phyloP scores from a whole-genome alignment of 164 flowering plant genomes.

The Euptelea pleiosperma region DNA sequence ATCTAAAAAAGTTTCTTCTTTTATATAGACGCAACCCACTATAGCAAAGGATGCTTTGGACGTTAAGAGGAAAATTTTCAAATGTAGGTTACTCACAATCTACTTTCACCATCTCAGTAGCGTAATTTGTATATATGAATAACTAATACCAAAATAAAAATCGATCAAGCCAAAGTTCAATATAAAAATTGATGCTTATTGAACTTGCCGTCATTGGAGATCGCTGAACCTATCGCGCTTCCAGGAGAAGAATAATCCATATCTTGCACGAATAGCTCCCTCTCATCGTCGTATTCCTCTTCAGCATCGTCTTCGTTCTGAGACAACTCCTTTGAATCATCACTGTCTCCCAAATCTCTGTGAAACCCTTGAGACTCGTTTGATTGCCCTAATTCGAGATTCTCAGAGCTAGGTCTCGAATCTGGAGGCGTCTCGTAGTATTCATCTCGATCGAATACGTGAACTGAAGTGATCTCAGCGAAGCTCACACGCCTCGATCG shows the following conservation, averaged over 20 bases:
- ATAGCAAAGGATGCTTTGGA: too few species aligned
- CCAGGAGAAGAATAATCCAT: constrained; percentile 53
- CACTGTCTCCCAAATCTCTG: constrained; percentile 26
- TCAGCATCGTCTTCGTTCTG: constrained; percentile 25
- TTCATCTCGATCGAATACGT: constrained; percentile 79
- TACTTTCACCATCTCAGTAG: too few species aligned
- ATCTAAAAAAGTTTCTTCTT: too few species aligned
- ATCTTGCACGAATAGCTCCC: constrained; percentile 46
- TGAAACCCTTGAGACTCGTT: constrained; percentile 25
- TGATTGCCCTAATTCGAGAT: not conserved
- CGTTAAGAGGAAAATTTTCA: too few species aligned
- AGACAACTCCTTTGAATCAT: constrained; percentile 30
- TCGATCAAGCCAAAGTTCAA: not conserved
- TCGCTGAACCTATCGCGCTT: constrained; percentile 51
- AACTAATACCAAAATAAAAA: too few species aligned
- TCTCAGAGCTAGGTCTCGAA: constrained; percentile 19
- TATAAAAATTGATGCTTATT: too few species aligned
- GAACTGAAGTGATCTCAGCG: constrained; percentile 86
- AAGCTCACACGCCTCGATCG: constrained; percentile 85
- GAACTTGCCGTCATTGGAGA: constrained; percentile 61
- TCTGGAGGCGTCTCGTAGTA: constrained; percentile 59
- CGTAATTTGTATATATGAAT: too few species aligned
- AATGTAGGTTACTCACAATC: too few species aligned
- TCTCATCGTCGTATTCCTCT: constrained; percentile 30
- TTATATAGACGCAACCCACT: too few species aligned